These are phyloP conservation scores for Phoma sp. DNA, from an alignment of 2,329 filamentous ascomycete genomes.

Conservation along the genomic window DNA sequence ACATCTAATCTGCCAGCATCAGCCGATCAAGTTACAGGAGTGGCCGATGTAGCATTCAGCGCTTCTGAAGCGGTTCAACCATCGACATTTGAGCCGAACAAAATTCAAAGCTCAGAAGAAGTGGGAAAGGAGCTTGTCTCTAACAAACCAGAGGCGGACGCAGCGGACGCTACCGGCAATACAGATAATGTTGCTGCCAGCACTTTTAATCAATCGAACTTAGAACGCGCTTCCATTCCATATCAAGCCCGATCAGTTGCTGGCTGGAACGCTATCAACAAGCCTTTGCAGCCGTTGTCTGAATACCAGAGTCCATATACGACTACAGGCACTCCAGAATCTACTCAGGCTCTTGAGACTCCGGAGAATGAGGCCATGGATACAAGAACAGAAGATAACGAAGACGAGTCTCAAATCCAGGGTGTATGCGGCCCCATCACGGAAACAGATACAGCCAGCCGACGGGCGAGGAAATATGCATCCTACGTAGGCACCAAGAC, in stretches of 20 bases:
- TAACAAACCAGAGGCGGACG: too few relatives aligned
- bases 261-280: conserved; percentile 30
- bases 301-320: conserved; percentile 31
- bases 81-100: too few relatives aligned
- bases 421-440: conserved; percentile 18
- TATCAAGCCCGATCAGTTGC: not conserved
- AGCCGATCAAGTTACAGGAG: too few relatives aligned
- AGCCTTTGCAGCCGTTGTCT: not conserved
- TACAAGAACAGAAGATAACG: not conserved
- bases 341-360: not conserved
- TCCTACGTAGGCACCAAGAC: conserved; percentile 25
- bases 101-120: too few relatives aligned
- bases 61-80: too few relatives aligned
- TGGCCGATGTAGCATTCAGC: too few relatives aligned
- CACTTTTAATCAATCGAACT: too few relatives aligned
- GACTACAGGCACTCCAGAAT: not conserved
- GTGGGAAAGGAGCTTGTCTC: too few relatives aligned
- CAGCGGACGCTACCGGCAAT: too few relatives aligned
- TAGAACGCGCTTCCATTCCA: not conserved
- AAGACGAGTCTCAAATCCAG: conserved; percentile 5
- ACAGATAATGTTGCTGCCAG: too few relatives aligned
- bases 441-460: conserved; percentile 9
- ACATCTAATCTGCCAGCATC: too few relatives aligned
- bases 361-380: not conserved
- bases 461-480: conserved; percentile 11